These are phyloP conservation scores for Ganoderma resinaceum DNA, from an alignment of 1,284 basidiomycete genomes.

Conservation along the genomic window DNA sequence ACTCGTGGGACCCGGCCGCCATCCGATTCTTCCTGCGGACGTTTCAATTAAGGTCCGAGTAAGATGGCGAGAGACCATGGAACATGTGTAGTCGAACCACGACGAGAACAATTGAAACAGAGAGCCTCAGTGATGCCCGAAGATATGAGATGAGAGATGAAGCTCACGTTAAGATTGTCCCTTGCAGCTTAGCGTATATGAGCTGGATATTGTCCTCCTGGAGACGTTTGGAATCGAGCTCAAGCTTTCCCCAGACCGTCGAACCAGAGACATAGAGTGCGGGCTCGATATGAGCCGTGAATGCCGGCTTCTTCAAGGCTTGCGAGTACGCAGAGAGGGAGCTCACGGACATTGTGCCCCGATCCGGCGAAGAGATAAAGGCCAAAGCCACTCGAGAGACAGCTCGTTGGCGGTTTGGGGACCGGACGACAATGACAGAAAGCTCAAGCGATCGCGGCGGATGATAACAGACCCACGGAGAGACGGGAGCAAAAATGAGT, in stretches of 20 bases:
- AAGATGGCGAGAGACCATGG: neutral
- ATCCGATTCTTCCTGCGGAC: constrained; percentile 20
- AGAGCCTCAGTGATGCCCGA: neutral
- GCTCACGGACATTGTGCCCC: neutral
- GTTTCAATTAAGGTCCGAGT: neutral
- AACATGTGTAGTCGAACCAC: neutral
- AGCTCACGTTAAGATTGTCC: constrained; percentile 17
- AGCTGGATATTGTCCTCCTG: neutral
- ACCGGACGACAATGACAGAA: neutral
- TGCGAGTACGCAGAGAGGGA: constrained; percentile 8
- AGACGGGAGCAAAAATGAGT: no score
- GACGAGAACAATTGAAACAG: neutral
- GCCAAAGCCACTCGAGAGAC: neutral
- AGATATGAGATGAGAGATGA: neutral
- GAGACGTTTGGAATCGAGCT: neutral
- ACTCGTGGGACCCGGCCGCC: constrained; percentile 9
- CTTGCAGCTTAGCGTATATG: neutral
- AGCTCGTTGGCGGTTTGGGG: neutral
- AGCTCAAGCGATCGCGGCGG: neutral
- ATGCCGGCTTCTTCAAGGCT: constrained; percentile 18
- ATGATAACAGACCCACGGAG: constrained; percentile 7
- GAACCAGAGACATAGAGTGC: constrained; percentile 17
- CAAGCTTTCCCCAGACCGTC: neutral
- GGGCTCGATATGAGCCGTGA: constrained; percentile 22
- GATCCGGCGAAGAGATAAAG: neutral